Evolutionary conservation across 495 filamentous ascomycete species (phyloP), one percentile per base, ranked within the genome.

Genomic region (Bathelium albidoporum): DNA sequence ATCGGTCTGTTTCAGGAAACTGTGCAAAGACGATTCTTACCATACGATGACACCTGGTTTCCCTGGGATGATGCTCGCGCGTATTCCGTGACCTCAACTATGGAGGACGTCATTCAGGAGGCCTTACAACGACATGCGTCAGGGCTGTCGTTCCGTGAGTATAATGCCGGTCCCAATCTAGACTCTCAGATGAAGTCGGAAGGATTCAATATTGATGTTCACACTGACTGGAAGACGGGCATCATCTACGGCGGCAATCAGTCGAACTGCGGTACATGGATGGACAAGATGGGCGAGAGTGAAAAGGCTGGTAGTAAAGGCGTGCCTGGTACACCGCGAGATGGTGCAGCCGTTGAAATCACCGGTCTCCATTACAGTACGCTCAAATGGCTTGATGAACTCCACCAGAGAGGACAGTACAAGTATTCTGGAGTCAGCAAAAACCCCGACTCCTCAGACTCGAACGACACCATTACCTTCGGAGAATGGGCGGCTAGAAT

Each of bases 211-310:
- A 88, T 94, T 41, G 85, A 96, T 61, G 85, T 97, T 64, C 84
- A 87, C 31, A 89, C 95, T 14, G 92, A 97, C 71, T 97, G 94
- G 95, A 80, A 83, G 12, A 96, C 88, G 1, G 95, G 95, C 20
- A 81, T 99, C 60, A 86, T 99, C 64, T 95, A 92, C 68, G 95
- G 95, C 41, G 95, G 95, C 39, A 97, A 87, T 67, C 90, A 97
- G 72, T 78, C 76, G 72, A 99, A 99, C 71, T 99, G 95, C 69
- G 95, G 95, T 61, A 99, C 95, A 3, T 99, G 95, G 95, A 95
- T 96, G 88, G 95, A 99, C 77, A 99, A 99, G 81, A 99, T 97
- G 94, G 95, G 95, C n/a, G 95, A 99, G 74, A 95, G 90, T 62
- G 83, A 88, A 62, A 89, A 85, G 62, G 95, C 95, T 26, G 86